phyloP scores from a whole-genome alignment of 2,329 filamentous ascomycete species.

The Cryphonectria parasitica region DNA sequence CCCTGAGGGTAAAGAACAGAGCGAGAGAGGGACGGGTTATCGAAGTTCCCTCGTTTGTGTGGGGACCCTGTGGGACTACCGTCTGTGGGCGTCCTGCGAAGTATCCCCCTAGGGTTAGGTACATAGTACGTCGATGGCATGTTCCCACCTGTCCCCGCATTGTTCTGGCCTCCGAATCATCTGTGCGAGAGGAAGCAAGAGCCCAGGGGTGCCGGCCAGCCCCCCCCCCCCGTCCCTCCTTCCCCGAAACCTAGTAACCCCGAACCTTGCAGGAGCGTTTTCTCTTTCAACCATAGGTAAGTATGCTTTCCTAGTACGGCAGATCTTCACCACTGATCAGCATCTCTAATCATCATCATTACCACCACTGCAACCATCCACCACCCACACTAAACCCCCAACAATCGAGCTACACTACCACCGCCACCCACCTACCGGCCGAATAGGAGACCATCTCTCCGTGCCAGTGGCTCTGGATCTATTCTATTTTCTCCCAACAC shows the following conservation, averaged over 20 bases:
- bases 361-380: not conserved
- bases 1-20: too few species aligned
- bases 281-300: not conserved
- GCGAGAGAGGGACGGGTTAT: not conserved
- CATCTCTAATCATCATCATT: not conserved
- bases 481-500: not conserved
- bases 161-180: constrained; percentile 13
- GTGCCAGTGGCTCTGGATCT: not conserved
- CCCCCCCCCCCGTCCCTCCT: not conserved
- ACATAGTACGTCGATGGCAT: not conserved
- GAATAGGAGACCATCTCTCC: not conserved
- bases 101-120: not conserved
- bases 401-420: not conserved
- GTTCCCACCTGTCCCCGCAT: not conserved
- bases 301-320: not conserved
- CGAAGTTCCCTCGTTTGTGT: not conserved
- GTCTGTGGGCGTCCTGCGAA: not conserved
- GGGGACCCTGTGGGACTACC: not conserved
- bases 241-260: not conserved
- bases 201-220: not conserved
- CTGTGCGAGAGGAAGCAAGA: not conserved
- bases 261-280: not conserved
- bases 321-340: not conserved
- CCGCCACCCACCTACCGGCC: not conserved
- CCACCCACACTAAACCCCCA: not conserved